Conservation (phyloP, 2,329 filamentous ascomycete genomes). For the Hymenoscyphus fraxineus region DNA sequence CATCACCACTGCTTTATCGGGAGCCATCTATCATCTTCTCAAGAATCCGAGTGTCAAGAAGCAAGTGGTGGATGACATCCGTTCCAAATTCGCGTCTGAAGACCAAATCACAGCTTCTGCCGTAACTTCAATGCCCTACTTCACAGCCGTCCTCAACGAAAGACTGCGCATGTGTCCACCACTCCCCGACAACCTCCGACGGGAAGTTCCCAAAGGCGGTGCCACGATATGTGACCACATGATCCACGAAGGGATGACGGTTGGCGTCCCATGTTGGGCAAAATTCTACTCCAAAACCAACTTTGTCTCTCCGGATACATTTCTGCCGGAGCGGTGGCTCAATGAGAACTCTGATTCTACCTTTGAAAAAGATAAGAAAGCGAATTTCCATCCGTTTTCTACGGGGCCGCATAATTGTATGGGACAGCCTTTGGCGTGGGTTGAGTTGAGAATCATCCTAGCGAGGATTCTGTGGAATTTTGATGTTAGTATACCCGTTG, state of each 20-base stretch:
- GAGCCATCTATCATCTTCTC: slow-evolving; percentile 24
- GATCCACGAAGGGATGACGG: slow-evolving; percentile 6
- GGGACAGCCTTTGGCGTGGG: slow-evolving; percentile 17
- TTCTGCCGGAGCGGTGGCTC: slow-evolving; percentile 24
- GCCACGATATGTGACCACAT: slow-evolving; percentile 17
- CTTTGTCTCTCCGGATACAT: slow-evolving; percentile 1
- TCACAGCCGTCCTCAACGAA: slow-evolving; percentile 43
- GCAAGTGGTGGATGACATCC: slow-evolving; percentile 40
- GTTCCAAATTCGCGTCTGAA: slow-evolving; percentile 35
- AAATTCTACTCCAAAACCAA: not conserved
- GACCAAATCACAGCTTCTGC: slow-evolving; percentile 39
- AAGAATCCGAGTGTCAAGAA: slow-evolving; percentile 32
- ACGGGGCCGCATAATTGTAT: slow-evolving; percentile 34
- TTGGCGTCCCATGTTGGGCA: slow-evolving; percentile 7
- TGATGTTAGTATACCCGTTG: slow-evolving; percentile 1
- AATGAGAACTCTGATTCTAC: slow-evolving; percentile 6
- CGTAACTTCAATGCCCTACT: slow-evolving; percentile 35
- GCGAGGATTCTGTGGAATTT: slow-evolving; percentile 6
- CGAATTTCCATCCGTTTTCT: slow-evolving; percentile 30
- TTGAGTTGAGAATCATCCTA: slow-evolving; percentile 8
- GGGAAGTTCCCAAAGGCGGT: slow-evolving; percentile 21
- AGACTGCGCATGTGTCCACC: slow-evolving; percentile 40
- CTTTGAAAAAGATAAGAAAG: slow-evolving; percentile 33
- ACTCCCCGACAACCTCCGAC: slow-evolving; percentile 15
- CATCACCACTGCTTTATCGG: slow-evolving; percentile 20